These are phyloP conservation scores for Epicoccum nigrum DNA, from an alignment of 2,329 filamentous ascomycete genomes.

Conservation along the genomic window DNA sequence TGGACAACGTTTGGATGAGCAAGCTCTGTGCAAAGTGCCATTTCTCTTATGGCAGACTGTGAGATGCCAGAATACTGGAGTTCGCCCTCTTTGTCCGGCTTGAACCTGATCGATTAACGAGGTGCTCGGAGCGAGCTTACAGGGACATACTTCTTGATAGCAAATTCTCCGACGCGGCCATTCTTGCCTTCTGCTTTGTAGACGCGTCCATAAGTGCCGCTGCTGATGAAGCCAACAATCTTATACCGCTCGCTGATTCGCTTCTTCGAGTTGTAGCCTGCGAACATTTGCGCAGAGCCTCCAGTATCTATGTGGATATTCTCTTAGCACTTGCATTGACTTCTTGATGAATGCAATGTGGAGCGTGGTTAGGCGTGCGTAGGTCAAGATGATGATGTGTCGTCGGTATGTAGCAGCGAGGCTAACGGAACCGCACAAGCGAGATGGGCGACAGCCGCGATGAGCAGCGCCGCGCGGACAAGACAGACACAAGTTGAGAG, in stretches of 20 bases:
- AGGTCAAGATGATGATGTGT: slow-evolving; percentile 12
- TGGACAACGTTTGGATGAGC: slow-evolving; percentile 87
- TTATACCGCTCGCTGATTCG: slow-evolving; percentile 92
- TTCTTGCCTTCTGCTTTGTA: slow-evolving; percentile 89
- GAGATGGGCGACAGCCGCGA: slow-evolving; percentile 19
- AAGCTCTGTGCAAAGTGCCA: slow-evolving; percentile 94
- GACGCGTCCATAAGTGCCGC: slow-evolving; percentile 95
- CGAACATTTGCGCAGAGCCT: slow-evolving; percentile 45
- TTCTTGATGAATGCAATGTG: not conserved
- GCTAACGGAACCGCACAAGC: slow-evolving; percentile 25
- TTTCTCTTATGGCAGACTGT: slow-evolving; percentile 94
- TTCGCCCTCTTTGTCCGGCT: slow-evolving; percentile 98
- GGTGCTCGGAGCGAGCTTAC: not conserved
- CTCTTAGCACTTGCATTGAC: slow-evolving; percentile 5
- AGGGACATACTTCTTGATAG: slow-evolving; percentile 85
- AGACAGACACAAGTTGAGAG: not conserved
- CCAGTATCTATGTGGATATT: slow-evolving; percentile 27
- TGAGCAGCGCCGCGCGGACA: slow-evolving; percentile 13
- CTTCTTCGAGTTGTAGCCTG: slow-evolving; percentile 72
- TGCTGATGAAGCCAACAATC: slow-evolving; percentile 97
- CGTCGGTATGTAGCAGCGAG: slow-evolving; percentile 17
- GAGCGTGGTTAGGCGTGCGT: slow-evolving; percentile 10
- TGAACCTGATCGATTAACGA: slow-evolving; percentile 64
- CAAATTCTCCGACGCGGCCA: slow-evolving; percentile 80
- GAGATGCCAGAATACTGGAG: slow-evolving; percentile 97